phyloP scores from a whole-genome alignment of 345 rosid species.

The Brassica incana region DNA sequence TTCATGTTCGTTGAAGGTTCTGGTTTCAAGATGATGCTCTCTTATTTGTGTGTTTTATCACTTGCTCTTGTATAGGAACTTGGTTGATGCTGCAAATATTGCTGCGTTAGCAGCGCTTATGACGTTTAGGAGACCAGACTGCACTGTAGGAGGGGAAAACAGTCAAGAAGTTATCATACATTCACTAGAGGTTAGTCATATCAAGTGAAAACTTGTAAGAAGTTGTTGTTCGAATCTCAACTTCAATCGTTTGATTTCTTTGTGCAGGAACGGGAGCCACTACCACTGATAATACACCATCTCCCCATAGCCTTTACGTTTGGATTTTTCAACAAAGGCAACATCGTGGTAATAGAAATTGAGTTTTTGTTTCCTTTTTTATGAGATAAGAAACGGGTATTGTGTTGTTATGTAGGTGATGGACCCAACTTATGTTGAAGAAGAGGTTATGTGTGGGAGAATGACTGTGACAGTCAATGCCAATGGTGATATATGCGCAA shows the following conservation, averaged over 20 bases:
- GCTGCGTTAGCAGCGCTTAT: conserved; percentile 89
- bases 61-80: conserved; percentile 46
- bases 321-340: conserved; percentile 69
- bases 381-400: background rate
- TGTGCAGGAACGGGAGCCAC: conserved; percentile 77
- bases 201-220: background rate
- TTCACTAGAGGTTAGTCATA: conserved; percentile 74
- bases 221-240: background rate
- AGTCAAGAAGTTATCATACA: conserved; percentile 78
- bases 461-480: conserved; percentile 90
- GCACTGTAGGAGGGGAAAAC: conserved; percentile 83
- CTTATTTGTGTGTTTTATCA: too few species aligned
- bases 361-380: background rate
- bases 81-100: conserved; percentile 94
- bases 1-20: background rate
- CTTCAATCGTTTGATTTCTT: conserved; percentile 4
- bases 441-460: conserved; percentile 82
- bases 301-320: conserved; percentile 92
- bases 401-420: conserved; percentile 31
- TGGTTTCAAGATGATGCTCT: background rate
- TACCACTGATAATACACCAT: conserved; percentile 91
- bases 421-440: conserved; percentile 57
- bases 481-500: conserved; percentile 87
- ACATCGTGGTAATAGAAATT: conserved; percentile 51
- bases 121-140: conserved; percentile 92